A percentile compares a stretch with the other conserved stretches of the same genome.
Evolutionary conservation across 495 filamentous ascomycete species (phyloP).

Genomic region (Podospora sp.): DNA sequence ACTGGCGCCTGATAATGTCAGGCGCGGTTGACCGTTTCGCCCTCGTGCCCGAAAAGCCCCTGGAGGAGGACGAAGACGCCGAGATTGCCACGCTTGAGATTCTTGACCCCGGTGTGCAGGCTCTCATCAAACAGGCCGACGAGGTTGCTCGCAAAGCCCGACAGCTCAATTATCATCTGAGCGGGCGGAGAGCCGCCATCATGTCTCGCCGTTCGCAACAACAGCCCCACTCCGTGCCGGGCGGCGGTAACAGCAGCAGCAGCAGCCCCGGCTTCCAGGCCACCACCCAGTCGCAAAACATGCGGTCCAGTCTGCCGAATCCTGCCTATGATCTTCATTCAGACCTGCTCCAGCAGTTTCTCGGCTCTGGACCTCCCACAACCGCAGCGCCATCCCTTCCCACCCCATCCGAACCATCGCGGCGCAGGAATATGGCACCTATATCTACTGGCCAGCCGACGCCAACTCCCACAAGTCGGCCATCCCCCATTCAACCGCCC

Average conservation of each 20-base stretch:
- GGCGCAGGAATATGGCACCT: not conserved
- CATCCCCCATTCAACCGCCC: slow-evolving; percentile 27
- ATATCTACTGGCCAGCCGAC: not conserved
- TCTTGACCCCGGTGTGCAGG: slow-evolving; percentile 71
- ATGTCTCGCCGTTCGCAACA: slow-evolving; percentile 28
- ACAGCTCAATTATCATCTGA: slow-evolving; percentile 80
- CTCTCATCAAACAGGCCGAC: slow-evolving; percentile 78
- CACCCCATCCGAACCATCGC: slow-evolving; percentile 1
- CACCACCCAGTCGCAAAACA: slow-evolving; percentile 12
- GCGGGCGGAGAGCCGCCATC: slow-evolving; percentile 73
- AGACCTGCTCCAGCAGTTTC: slow-evolving; percentile 49
- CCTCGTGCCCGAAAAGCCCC: slow-evolving; percentile 67
- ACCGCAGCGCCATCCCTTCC: slow-evolving; percentile 12
- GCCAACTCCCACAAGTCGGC: slow-evolving; percentile 20
- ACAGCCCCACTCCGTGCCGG: not conserved
- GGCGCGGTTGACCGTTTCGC: slow-evolving; percentile 84
- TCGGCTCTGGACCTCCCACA: slow-evolving; percentile 4
- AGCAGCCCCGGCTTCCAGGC: slow-evolving; percentile 26
- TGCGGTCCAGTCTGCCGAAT: slow-evolving; percentile 20
- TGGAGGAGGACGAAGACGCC: slow-evolving; percentile 83
- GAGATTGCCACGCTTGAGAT: slow-evolving; percentile 84
- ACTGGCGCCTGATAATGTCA: slow-evolving; percentile 77
- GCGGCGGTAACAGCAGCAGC: not conserved
- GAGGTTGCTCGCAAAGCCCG: slow-evolving; percentile 75
- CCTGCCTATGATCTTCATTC: slow-evolving; percentile 43